Percentiles rank a stretch among this genome's conserved stretches.
Evolutionary conservation across 2,329 filamentous ascomycete genomes (phyloP).

Genomic region (Plectosphaerella sp.): DNA sequence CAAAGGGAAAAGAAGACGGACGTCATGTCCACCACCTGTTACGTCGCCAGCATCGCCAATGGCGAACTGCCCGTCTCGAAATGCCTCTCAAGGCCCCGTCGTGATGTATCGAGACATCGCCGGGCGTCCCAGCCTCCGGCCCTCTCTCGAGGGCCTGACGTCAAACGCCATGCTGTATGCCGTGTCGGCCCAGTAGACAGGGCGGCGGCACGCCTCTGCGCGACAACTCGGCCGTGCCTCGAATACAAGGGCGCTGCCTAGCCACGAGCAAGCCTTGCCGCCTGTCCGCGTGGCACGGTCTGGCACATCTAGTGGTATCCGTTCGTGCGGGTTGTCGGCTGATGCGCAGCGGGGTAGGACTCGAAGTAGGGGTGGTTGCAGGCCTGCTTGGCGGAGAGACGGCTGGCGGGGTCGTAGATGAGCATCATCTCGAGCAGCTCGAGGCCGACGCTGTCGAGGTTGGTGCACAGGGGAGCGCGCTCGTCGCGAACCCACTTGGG

Average conservation of each 20-base stretch:
- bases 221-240: no score
- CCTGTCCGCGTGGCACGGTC: not conserved
- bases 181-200: no score
- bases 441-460: constrained; percentile 67
- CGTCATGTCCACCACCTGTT: no score
- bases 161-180: no score
- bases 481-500: constrained; percentile 82
- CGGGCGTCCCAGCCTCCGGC: no score
- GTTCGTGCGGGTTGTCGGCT: constrained; percentile 8
- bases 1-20: not conserved
- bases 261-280: not conserved
- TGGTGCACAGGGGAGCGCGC: constrained; percentile 61
- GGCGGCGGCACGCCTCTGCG: no score
- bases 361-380: constrained; percentile 81
- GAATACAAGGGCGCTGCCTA: not conserved
- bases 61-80: no score
- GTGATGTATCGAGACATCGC: no score
- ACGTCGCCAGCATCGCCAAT: no score
- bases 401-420: constrained; percentile 80
- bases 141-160: no score
- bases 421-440: constrained; percentile 68
- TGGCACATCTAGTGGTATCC: constrained; percentile 16
- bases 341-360: constrained; percentile 22
- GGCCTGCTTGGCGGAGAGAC: constrained; percentile 85
- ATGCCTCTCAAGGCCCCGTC: no score